phyloP scores from a whole-genome alignment of 768 basidiomycete species.

The Mycena pura region DNA sequence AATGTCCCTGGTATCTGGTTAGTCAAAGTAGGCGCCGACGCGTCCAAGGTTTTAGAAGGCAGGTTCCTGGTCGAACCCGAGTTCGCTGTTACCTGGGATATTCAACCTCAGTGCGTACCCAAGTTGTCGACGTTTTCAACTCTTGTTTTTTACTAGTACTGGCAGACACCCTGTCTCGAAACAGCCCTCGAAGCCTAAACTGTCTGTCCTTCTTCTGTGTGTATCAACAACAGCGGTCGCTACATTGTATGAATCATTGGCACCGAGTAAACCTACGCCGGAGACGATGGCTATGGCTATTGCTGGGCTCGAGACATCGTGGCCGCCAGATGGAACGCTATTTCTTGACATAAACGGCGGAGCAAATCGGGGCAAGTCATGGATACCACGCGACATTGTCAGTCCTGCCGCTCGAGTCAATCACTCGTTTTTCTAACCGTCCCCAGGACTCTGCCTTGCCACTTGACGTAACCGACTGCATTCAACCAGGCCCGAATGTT shows the following conservation, averaged over 20 bases:
- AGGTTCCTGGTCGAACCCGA: conserved; percentile 45
- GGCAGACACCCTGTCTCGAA: not conserved
- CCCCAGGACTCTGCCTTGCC: conserved; percentile 35
- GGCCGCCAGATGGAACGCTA: conserved; percentile 54
- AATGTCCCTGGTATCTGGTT: conserved; percentile 52
- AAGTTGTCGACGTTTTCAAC: not conserved
- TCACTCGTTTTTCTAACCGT: not conserved
- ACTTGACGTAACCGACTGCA: conserved; percentile 48
- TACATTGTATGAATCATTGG: conserved; percentile 25
- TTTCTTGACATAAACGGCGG: conserved; percentile 52
- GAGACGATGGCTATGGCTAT: conserved; percentile 35
- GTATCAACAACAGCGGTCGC: conserved; percentile 34
- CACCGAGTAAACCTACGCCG: conserved; percentile 24
- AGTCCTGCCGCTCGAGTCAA: conserved; percentile 21
- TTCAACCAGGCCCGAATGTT: conserved; percentile 53
- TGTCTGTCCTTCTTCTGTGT: conserved; percentile 45
- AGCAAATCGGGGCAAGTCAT: conserved; percentile 40
- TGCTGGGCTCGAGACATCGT: conserved; percentile 36
- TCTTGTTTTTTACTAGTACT: not conserved
- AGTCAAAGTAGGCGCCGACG: conserved; percentile 37
- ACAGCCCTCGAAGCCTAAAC: conserved; percentile 13
- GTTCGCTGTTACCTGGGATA: conserved; percentile 42
- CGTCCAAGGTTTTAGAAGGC: conserved; percentile 42
- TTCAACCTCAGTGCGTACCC: conserved; percentile 30
- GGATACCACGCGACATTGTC: conserved; percentile 54